A percentile compares a stretch with the other conserved stretches of the same genome.
Evolutionary conservation across 352 stramenopile genomes (phyloP).

Genomic region (Phytopythium sindhum): DNA sequence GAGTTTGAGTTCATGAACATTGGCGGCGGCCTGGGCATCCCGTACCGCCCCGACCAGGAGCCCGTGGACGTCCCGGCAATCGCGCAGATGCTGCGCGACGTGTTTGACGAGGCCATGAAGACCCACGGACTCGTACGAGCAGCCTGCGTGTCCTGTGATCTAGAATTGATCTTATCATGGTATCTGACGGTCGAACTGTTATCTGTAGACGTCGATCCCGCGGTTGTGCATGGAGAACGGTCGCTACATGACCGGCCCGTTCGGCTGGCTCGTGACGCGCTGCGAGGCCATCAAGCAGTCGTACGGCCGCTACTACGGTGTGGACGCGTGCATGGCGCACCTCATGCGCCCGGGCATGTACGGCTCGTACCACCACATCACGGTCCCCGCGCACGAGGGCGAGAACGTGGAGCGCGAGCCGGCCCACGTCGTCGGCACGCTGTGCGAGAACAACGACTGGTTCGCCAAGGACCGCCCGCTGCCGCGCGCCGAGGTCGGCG

Average conservation of each 20-base stretch:
- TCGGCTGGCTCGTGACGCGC: slow-evolving; percentile 80
- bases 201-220: slow-evolving; percentile 33
- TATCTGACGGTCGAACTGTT: background rate
- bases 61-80: slow-evolving; percentile 68
- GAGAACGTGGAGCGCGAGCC: slow-evolving; percentile 24
- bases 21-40: slow-evolving; percentile 83
- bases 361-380: slow-evolving; percentile 88
- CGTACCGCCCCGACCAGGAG: slow-evolving; percentile 76
- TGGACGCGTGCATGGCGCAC: slow-evolving; percentile 89
- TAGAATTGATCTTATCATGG: background rate
- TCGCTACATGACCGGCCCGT: slow-evolving; percentile 86
- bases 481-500: slow-evolving; percentile 66
- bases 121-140: slow-evolving; percentile 42
- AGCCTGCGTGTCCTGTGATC: background rate
- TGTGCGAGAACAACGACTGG: slow-evolving; percentile 93
- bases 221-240: slow-evolving; percentile 89
- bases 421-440: slow-evolving; percentile 79
- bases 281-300: slow-evolving; percentile 86
- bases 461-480: slow-evolving; percentile 84
- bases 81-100: slow-evolving; percentile 64
- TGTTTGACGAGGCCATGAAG: slow-evolving; percentile 77
- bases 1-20: slow-evolving; percentile 93
- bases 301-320: slow-evolving; percentile 84
- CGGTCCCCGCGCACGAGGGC: slow-evolving; percentile 53
- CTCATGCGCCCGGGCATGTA: slow-evolving; percentile 91